A percentile compares a stretch with the other conserved stretches of the same genome.
Evolutionary conservation across 2,329 filamentous ascomycete genomes (phyloP).

Genomic region (Alternaria viburni): DNA sequence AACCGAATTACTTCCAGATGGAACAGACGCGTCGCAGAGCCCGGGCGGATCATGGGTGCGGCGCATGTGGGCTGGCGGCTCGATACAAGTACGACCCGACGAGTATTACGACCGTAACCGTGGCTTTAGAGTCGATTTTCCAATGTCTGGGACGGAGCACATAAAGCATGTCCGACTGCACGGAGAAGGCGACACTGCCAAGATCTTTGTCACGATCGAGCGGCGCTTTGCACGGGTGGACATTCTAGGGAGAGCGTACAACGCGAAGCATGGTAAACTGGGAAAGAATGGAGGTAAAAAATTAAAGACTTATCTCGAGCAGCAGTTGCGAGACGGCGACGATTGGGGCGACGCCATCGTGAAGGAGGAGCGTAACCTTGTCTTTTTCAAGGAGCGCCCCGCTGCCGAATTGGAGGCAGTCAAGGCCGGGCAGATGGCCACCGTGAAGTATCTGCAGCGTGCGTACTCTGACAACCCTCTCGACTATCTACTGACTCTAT

Average conservation of each 20-base stretch:
- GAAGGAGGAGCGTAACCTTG: conserved; percentile 66
- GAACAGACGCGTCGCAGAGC: conserved; percentile 80
- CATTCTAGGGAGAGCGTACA: conserved; percentile 19
- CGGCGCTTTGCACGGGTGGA: conserved; percentile 53
- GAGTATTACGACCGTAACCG: conserved; percentile 6
- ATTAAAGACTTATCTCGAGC: background rate
- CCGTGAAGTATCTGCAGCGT: conserved; percentile 49
- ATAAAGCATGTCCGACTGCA: conserved; percentile 58
- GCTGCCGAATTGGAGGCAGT: conserved; percentile 46
- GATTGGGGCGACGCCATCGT: conserved; percentile 50
- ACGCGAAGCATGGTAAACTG: background rate
- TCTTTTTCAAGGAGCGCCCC: conserved; percentile 65
- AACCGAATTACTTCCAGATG: conserved; percentile 74
- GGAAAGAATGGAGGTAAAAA: background rate
- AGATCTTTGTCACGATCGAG: conserved; percentile 67
- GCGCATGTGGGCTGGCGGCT: conserved; percentile 89
- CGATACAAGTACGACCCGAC: conserved; percentile 59
- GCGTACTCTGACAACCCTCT: conserved; percentile 3
- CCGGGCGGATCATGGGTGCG: conserved; percentile 75
- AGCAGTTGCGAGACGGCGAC: conserved; percentile 10
- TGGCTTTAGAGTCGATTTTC: conserved; percentile 15
- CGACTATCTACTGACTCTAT: conserved; percentile 16
- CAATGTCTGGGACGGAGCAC: conserved; percentile 50
- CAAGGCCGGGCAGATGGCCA: conserved; percentile 31
- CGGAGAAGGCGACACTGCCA: conserved; percentile 55